Percentiles rank a stretch among this genome's conserved stretches.
phyloP scores from a whole-genome alignment of 768 basidiomycete species.

The Suillus luteus region DNA sequence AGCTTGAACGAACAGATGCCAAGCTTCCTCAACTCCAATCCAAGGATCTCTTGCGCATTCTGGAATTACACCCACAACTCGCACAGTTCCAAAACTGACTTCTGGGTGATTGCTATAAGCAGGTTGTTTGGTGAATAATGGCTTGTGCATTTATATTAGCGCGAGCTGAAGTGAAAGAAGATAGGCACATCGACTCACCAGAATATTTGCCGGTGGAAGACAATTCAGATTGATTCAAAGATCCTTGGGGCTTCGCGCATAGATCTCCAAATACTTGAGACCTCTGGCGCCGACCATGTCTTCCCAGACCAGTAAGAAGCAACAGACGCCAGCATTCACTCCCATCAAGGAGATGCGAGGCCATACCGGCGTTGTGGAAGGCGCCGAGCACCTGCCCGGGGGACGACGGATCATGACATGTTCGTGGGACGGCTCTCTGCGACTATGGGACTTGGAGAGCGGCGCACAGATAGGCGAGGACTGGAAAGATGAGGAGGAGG shows the following conservation, averaged over 20 bases:
- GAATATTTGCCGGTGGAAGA: neutral
- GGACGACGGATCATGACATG: neutral
- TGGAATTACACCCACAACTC: too few relatives aligned
- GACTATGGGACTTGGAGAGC: neutral
- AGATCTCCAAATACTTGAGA: neutral
- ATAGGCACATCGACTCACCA: neutral
- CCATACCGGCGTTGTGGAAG: neutral
- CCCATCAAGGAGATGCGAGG: too few relatives aligned
- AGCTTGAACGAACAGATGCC: neutral
- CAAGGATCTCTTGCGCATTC: neutral
- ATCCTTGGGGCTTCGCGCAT: neutral
- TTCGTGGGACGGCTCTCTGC: neutral
- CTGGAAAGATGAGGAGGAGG: neutral
- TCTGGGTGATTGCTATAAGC: neutral
- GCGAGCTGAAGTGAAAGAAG: neutral
- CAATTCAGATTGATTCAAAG: too few relatives aligned
- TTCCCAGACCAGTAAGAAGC: too few relatives aligned
- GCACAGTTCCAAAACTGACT: too few relatives aligned
- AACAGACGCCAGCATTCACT: too few relatives aligned
- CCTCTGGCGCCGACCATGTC: too few relatives aligned
- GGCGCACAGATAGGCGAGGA: neutral
- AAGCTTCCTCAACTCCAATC: neutral
- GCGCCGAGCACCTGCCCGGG: neutral
- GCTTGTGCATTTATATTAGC: neutral
- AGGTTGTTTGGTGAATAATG: neutral